A percentile compares a stretch with the other conserved stretches of the same genome.
Conservation (phyloP, 1,284 basidiomycete genomes). For the Termitomyces sp. region DNA sequence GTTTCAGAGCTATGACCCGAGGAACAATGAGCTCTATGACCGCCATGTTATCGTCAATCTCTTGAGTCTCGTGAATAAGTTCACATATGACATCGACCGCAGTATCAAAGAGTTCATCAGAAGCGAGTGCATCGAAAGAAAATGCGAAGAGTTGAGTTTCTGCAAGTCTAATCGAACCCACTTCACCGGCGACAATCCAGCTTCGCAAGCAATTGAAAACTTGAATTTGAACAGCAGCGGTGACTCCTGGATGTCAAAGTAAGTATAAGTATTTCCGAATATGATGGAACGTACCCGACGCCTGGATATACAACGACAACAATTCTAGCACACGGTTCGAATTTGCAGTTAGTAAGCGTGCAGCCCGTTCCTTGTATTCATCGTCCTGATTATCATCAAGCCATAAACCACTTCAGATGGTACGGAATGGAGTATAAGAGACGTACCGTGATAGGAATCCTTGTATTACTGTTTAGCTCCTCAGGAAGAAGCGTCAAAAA, state of each 20-base stretch:
- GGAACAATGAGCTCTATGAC: slow-evolving; percentile 88
- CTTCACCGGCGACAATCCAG: slow-evolving; percentile 90
- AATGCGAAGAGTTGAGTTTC: slow-evolving; percentile 81
- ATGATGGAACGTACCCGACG: slow-evolving; percentile 57
- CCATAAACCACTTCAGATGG: not conserved
- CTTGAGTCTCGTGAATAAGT: slow-evolving; percentile 97
- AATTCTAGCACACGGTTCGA: slow-evolving; percentile 73
- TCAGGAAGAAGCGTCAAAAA: slow-evolving; percentile 92
- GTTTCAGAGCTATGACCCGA: slow-evolving; percentile 68
- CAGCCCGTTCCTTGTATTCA: slow-evolving; percentile 69
- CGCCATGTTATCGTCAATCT: slow-evolving; percentile 90
- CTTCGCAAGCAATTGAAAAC: slow-evolving; percentile 85
- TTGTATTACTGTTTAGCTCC: slow-evolving; percentile 81
- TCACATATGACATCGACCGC: slow-evolving; percentile 93
- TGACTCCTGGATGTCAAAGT: slow-evolving; percentile 60
- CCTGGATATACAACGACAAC: slow-evolving; percentile 87
- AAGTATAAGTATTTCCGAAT: slow-evolving; percentile 4
- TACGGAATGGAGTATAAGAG: not conserved
- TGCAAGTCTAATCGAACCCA: slow-evolving; percentile 61
- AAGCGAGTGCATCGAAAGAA: slow-evolving; percentile 80
- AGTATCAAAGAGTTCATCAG: slow-evolving; percentile 86
- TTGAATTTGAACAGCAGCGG: slow-evolving; percentile 74
- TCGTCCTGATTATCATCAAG: slow-evolving; percentile 52
- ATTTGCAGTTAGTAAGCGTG: slow-evolving; percentile 68
- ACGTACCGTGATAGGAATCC: slow-evolving; percentile 80